Base-by-base conservation (phyloP, 2,329 filamentous ascomycete genomes). In the Chaetomiaceae sp. region DNA sequence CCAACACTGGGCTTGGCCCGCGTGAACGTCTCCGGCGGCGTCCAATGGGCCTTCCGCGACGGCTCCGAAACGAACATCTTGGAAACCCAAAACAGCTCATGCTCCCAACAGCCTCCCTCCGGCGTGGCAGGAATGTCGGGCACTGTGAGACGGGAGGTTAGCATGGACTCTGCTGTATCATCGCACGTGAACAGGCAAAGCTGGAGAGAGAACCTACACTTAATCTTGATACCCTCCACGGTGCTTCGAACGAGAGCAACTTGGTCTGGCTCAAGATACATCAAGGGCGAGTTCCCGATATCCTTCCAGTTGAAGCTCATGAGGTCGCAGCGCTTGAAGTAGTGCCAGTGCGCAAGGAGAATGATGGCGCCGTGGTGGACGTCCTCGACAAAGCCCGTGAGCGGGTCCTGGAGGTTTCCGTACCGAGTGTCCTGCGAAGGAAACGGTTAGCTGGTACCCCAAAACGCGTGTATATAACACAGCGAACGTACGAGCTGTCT, bases 261-360 rank as follows among this genome's bases (percentile, higher is more conserved):
- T 51, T 79, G 67, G 3, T 68, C 58, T 0, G 63, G 47, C 0
- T 59, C 57, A 22, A 76, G 61, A 1, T 54, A 47, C n/a, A 56
- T 61, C 53, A 73, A 61, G 2, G 64, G 60, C 8, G 64, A 61
- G 39, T 63, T 61, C 42, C 58, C 57, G 3, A 62, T 59, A 23
- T 64, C 58, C 9, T 65, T 59, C 47, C 62, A 66, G 19, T 66
- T 59, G 29, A 63, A 53, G 6, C 62, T 54, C 37, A 63, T 55
- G 0, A 69, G 65, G n/a, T 70, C 63, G 15, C 64, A 58, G 22
- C 68, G 69, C 52, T 73, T 75, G 63, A 72, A 80, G 59, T 79
- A 80, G 45, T 77, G 74, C 78, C 78, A 80, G 49, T 78, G 68
- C 11, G 67, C 64, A 1, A 80, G 71, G 25, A 79, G 65, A 47